phyloP scores from a whole-genome alignment of 2,329 filamentous ascomycete genomes.

The Ophiosphaerella korrae region DNA sequence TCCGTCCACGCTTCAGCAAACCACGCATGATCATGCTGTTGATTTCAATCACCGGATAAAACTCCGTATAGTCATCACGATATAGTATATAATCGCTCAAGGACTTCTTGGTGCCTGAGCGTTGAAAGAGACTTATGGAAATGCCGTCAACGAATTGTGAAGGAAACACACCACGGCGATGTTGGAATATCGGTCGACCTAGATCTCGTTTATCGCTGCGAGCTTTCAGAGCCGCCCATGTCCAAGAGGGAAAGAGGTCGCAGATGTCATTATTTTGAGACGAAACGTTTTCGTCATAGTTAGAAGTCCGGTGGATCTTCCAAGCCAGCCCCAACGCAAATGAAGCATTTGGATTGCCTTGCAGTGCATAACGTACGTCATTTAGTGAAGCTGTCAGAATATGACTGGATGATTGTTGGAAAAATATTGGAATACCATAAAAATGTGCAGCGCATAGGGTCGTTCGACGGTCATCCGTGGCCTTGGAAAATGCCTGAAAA shows the following conservation, averaged over 20 bases:
- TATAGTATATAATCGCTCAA: too few species aligned
- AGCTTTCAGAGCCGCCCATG: constrained; percentile 1
- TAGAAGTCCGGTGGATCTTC: not conserved
- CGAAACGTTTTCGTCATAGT: not conserved
- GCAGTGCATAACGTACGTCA: too few species aligned
- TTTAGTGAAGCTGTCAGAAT: too few species aligned
- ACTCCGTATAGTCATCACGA: too few species aligned
- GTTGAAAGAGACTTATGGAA: too few species aligned
- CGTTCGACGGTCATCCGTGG: too few species aligned
- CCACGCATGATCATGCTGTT: too few species aligned
- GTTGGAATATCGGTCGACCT: not conserved
- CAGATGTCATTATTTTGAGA: not conserved
- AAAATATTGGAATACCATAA: not conserved
- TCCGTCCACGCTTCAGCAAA: too few species aligned
- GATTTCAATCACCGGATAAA: too few species aligned
- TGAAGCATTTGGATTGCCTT: not conserved
- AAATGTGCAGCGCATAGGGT: not conserved
- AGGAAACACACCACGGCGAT: not conserved
- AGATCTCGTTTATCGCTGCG: not conserved
- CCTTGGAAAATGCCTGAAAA: not conserved
- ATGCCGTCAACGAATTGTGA: not conserved
- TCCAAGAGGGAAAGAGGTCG: not conserved
- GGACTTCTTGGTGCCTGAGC: too few species aligned
- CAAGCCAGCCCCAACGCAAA: not conserved
- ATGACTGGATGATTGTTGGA: not conserved